Base-by-base conservation (phyloP, 2,329 filamentous ascomycete species). In the Neonectria hederae region DNA sequence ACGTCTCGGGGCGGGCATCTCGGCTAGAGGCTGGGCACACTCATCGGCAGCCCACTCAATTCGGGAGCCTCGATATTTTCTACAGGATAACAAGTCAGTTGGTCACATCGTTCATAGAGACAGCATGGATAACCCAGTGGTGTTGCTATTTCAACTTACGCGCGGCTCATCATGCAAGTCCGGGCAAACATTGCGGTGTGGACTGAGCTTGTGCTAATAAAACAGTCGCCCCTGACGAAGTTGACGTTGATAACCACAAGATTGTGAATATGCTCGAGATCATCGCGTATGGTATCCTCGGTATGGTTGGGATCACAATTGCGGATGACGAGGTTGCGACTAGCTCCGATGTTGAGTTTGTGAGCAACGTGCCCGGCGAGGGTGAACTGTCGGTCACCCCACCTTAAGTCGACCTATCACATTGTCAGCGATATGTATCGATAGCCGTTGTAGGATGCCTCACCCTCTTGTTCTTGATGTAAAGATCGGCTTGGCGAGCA, bases 251-350 rank as follows among this genome's bases (percentile, higher is more conserved):
- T 83, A 11, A 97, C 86, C 22, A 90, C 82, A 1, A 97, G 83
- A 66, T 92, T 92, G 80, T 95, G 89, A 65, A 97, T 95, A 75
- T 97, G 93, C 24, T 94, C 90, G 40, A 96, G 83, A 71, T 97
- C 91, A 5, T 89, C 84, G 11, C 90, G 88, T 67, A 97, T 88
- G 17, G 80, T 78, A 8, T 86, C 79, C 68, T 89, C 89, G 0
- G 89, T 93, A 69, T 92, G 81, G 57, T 80, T 84, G 57, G 80
- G 80, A 69, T 82, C 82, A 69, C 86, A 87, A 10, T 85, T 84
- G 62, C 86, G 86, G 45, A 97, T 85, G 21, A 94, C 80, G 40
- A 97, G 77, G 71, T 95, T 96, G 64, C 93, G 88, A 45, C 88
- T 91, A 14, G 91, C 91, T 14, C 92, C 92, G 52, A 78, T 81